These are phyloP conservation scores for Colletotrichum musae DNA, from an alignment of 2,329 filamentous ascomycete species.

Conservation along the genomic window DNA sequence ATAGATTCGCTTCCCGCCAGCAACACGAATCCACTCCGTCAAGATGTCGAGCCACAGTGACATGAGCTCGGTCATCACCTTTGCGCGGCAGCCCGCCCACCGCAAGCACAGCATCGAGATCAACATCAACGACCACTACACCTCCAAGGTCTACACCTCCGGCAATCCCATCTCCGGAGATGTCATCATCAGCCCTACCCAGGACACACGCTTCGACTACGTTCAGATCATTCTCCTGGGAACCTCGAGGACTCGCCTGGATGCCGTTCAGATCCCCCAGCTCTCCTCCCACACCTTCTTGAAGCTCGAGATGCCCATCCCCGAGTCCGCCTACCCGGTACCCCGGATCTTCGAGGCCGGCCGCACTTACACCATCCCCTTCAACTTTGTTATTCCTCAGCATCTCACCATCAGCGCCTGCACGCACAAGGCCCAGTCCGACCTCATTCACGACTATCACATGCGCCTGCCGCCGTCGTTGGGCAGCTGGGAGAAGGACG, in stretches of 20 bases:
- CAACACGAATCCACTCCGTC: not conserved
- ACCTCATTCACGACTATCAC: slow-evolving; percentile 66
- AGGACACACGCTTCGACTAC: slow-evolving; percentile 64
- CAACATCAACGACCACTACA: slow-evolving; percentile 67
- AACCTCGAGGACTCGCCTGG: slow-evolving; percentile 63
- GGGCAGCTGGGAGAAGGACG: slow-evolving; percentile 67
- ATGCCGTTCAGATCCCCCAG: slow-evolving; percentile 64
- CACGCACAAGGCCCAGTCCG: slow-evolving; percentile 62
- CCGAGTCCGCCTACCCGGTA: slow-evolving; percentile 61
- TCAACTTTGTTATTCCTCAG: slow-evolving; percentile 72
- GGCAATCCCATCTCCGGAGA: slow-evolving; percentile 66
- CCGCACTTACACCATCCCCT: slow-evolving; percentile 65
- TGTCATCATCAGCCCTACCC: slow-evolving; percentile 60
- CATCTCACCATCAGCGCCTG: slow-evolving; percentile 71
- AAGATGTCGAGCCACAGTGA: slow-evolving; percentile 42
- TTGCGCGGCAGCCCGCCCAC: slow-evolving; percentile 45
- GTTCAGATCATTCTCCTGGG: slow-evolving; percentile 69
- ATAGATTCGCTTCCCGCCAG: not conserved
- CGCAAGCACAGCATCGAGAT: slow-evolving; percentile 60
- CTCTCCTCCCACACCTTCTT: slow-evolving; percentile 67
- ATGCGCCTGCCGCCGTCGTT: slow-evolving; percentile 67
- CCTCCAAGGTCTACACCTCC: slow-evolving; percentile 69
- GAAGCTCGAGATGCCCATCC: slow-evolving; percentile 69
- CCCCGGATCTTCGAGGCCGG: slow-evolving; percentile 64
- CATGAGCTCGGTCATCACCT: slow-evolving; percentile 40